Percentiles rank a stretch among this genome's conserved stretches.
Evolutionary conservation across 1,284 basidiomycete species (phyloP).

Genomic region (Melampsora larici-populina): DNA sequence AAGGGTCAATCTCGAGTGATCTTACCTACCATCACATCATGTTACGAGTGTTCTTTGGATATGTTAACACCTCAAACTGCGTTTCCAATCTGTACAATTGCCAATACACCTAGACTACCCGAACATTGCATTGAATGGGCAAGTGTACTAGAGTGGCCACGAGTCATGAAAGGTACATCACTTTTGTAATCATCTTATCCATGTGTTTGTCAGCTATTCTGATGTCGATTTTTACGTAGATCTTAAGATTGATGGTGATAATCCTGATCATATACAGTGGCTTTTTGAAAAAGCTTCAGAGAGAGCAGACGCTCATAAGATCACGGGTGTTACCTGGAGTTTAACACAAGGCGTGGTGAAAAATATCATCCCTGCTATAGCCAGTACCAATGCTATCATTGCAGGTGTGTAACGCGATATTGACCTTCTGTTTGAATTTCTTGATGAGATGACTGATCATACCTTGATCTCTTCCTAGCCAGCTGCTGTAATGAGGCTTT

Average conservation of each 20-base stretch:
- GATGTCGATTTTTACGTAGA: slow-evolving; percentile 60
- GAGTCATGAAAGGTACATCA: slow-evolving; percentile 71
- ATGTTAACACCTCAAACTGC: slow-evolving; percentile 96
- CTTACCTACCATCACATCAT: slow-evolving; percentile 88
- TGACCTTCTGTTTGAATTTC: background rate
- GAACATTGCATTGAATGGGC: slow-evolving; percentile 99
- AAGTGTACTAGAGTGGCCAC: slow-evolving; percentile 97
- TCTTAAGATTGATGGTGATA: slow-evolving; percentile 90
- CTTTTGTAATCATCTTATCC: slow-evolving; percentile 14
- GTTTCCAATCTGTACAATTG: slow-evolving; percentile 98
- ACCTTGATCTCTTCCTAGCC: slow-evolving; percentile 58
- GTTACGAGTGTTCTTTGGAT: slow-evolving; percentile 97
- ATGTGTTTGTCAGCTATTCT: background rate
- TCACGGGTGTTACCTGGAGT: slow-evolving; percentile 96
- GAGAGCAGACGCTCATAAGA: slow-evolving; percentile 87
- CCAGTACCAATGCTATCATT: slow-evolving; percentile 93
- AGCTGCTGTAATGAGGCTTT: slow-evolving; percentile 99
- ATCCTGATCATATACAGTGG: slow-evolving; percentile 96
- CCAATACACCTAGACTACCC: slow-evolving; percentile 94
- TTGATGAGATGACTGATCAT: background rate
- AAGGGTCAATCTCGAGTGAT: slow-evolving; percentile 98
- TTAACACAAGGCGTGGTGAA: slow-evolving; percentile 98
- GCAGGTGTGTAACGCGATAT: slow-evolving; percentile 64
- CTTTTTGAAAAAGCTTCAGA: slow-evolving; percentile 73
- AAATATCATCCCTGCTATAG: slow-evolving; percentile 98